Conservation (phyloP, 2,329 filamentous ascomycete species). For the Verticillium longisporum region DNA sequence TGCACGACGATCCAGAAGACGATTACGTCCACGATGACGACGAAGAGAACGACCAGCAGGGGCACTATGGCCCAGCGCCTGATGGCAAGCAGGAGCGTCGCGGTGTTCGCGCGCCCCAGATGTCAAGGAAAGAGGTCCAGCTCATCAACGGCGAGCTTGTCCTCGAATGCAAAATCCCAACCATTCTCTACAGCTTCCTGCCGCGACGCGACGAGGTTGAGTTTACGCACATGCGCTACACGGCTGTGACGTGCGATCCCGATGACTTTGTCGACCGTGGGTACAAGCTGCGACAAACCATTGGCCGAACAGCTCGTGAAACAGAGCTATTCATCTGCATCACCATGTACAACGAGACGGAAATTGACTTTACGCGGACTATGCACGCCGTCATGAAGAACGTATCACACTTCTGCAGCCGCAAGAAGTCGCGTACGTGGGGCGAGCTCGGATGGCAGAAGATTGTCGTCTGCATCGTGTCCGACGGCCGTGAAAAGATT, state of each 20-base stretch:
- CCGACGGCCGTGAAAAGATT: constrained; percentile 83
- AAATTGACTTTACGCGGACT: constrained; percentile 90
- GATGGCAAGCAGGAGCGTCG: constrained; percentile 80
- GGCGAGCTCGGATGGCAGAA: constrained; percentile 98
- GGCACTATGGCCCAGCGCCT: constrained; percentile 79
- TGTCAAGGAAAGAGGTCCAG: constrained; percentile 88
- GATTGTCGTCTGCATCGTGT: constrained; percentile 95
- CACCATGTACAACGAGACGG: constrained; percentile 99
- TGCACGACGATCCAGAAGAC: constrained; percentile 36
- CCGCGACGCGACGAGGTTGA: constrained; percentile 89
- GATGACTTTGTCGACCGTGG: constrained; percentile 85
- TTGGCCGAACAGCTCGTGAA: constrained; percentile 75
- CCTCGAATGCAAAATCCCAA: constrained; percentile 97
- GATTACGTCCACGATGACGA: constrained; percentile 44
- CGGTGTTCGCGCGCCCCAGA: constrained; percentile 79
- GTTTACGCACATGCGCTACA: constrained; percentile 98
- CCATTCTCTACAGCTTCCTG: constrained; percentile 94
- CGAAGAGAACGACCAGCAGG: constrained; percentile 42
- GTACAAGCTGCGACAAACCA: constrained; percentile 88
- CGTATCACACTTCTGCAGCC: constrained; percentile 90
- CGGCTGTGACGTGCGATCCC: constrained; percentile 94
- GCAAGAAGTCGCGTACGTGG: constrained; percentile 90
- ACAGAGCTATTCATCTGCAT: constrained; percentile 95
- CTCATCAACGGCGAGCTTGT: constrained; percentile 97
- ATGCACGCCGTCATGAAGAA: constrained; percentile 99